These are phyloP conservation scores for Medicago arabica DNA, from an alignment of 306 rosid species.

Conservation along the genomic window DNA sequence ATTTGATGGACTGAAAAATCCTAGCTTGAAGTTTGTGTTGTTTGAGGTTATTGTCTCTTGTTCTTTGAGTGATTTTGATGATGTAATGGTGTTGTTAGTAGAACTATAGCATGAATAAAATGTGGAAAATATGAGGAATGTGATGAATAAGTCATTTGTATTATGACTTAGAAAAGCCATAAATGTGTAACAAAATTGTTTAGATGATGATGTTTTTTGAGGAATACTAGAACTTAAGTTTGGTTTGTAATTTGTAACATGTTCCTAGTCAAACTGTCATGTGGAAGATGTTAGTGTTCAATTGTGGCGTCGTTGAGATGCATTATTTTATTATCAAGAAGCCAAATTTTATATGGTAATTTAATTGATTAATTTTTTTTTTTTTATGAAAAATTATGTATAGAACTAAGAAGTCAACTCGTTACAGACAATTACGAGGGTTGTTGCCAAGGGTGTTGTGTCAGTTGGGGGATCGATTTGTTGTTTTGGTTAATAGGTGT, in stretches of 20 bases:
- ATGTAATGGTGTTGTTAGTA: conserved; percentile 26
- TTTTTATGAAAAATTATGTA: too few relatives aligned
- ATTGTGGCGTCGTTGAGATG: conserved; percentile 6
- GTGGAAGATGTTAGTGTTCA: conserved; percentile 15
- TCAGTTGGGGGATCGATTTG: too few relatives aligned
- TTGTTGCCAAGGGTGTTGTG: too few relatives aligned
- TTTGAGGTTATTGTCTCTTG: conserved; percentile 34
- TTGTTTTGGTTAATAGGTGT: too few relatives aligned
- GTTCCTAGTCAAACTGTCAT: not conserved
- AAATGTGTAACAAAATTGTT: conserved; percentile 6
- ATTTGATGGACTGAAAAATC: conserved; percentile 42
- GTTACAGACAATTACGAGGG: too few relatives aligned
- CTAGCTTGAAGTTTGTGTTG: conserved; percentile 41
- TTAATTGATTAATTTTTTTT: too few relatives aligned
- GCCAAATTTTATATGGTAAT: too few relatives aligned
- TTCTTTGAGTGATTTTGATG: conserved; percentile 37
- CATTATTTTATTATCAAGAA: not conserved
- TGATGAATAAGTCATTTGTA: not conserved
- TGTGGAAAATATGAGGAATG: conserved; percentile 15
- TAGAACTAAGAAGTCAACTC: too few relatives aligned
- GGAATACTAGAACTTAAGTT: not conserved
- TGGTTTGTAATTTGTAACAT: not conserved
- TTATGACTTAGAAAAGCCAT: conserved; percentile 39
- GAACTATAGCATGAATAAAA: conserved; percentile 13
- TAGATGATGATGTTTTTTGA: not conserved